Conservation (phyloP, 208 protist genomes). For the Trypanosoma brucei region DNA sequence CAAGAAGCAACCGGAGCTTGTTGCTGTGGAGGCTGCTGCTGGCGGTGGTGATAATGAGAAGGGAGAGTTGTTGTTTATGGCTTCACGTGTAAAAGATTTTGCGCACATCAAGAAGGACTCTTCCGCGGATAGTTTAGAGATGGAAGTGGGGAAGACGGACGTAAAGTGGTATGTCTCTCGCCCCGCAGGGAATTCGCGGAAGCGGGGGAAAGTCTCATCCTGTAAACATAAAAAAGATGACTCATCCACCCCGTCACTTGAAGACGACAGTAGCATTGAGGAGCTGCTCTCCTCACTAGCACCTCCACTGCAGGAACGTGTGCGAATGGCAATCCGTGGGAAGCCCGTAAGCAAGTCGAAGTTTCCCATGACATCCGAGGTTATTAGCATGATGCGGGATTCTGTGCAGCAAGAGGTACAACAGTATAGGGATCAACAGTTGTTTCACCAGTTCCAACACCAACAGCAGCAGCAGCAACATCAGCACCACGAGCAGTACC, state of each 20-base stretch:
- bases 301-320: constrained; percentile 13
- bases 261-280: constrained; percentile 15
- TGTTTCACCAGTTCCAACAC: not conserved
- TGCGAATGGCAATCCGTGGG: constrained; percentile 9
- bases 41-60: not conserved
- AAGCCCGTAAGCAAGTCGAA: not conserved
- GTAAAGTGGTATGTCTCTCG: constrained; percentile 45
- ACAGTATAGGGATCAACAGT: not conserved
- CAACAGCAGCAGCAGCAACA: not conserved
- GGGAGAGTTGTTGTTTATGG: constrained; percentile 26
- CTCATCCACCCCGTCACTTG: constrained; percentile 1
- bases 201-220: not conserved
- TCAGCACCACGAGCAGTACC: not conserved
- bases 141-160: constrained; percentile 64
- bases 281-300: constrained; percentile 15
- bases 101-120: constrained; percentile 8
- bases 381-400: constrained; percentile 7
- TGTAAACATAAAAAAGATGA: not conserved
- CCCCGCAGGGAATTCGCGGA: not conserved
- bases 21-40: no score
- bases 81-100: constrained; percentile 23
- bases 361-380: constrained; percentile 21
- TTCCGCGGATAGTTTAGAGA: constrained; percentile 28
- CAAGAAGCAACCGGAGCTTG: no score
- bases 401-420: not conserved